phyloP scores from a whole-genome alignment of 495 filamentous ascomycete genomes.

The Viridothelium virens region DNA sequence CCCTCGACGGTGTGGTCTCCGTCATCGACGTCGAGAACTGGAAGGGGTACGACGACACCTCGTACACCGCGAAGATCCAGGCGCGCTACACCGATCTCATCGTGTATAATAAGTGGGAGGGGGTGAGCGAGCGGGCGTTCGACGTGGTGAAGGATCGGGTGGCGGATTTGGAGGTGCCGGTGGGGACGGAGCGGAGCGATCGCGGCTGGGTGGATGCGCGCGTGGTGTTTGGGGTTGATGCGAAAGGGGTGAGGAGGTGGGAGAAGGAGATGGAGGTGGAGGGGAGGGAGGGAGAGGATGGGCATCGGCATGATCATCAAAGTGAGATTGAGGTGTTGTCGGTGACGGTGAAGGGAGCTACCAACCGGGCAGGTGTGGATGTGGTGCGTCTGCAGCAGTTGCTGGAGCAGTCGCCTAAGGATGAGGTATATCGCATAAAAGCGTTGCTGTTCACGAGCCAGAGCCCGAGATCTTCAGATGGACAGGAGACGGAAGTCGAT shows the following conservation, averaged over 20 bases:
- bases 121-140: conserved; percentile 57
- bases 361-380: conserved; percentile 46
- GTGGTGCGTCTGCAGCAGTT: conserved; percentile 56
- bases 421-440: conserved; percentile 94
- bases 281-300: conserved; percentile 25
- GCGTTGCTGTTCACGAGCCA: conserved; percentile 59
- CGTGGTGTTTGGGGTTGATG: conserved; percentile 81
- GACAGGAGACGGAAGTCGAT: conserved; percentile 31
- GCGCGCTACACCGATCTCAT: conserved; percentile 77
- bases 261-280: conserved; percentile 15
- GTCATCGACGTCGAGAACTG: conserved; percentile 98
- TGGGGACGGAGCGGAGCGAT: conserved; percentile 71
- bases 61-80: conserved; percentile 46
- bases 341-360: conserved; percentile 19
- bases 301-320: conserved; percentile 50
- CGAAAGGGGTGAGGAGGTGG: conserved; percentile 59
- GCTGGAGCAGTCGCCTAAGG: conserved; percentile 65
- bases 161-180: conserved; percentile 76
- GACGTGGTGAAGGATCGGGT: conserved; percentile 79
- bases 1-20: conserved; percentile 81
- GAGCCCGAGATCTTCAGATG: conserved; percentile 54
- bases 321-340: conserved; percentile 72
- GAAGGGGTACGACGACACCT: conserved; percentile 88
- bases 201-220: conserved; percentile 65
- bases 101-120: conserved; percentile 94